Base-by-base conservation (phyloP, 129 eudicot genomes). In the Ambrosia artemisiifolia region DNA sequence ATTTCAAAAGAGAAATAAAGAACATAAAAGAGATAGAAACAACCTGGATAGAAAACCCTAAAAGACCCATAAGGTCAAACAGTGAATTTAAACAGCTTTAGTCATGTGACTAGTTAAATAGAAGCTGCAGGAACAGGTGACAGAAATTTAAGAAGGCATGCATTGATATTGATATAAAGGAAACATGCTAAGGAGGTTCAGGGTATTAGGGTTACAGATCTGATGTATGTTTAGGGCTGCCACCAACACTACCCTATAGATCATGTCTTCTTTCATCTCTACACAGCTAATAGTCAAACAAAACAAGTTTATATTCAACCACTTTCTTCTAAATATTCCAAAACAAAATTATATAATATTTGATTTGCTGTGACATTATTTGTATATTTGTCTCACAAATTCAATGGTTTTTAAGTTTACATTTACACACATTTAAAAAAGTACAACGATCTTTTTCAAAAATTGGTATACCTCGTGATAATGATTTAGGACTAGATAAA, bases 41-140 rank as follows among this genome's bases (percentile, higher is more conserved):
- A 77, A 62, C 71, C 76, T 62, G 71, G 76, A 62, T 47, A 70
- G 64, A 70, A 77, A 77, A 77, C 76, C 81, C 81, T 69, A 69
- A 47, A 69, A 77, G 11, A 69, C 69, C 81, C 71, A 18, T 70
- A 50, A 70, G 81, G 40, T 77, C 65, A 63, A 77, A 77, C 81
- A 62, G 64, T 77, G 81, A 77, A 70, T 63, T 69, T 30, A 62
- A 40, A 50, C 76, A 77, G 65, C 76, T 70, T 77, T 70, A 70
- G 71, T 77, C 81, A 77, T 77, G 76, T 77, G 81, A 69, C 11
- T 18, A 66, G 60, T 53, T 75, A 42, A 30, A 46, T 34, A 43
- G 76, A n/a, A 60, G 66, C 20, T 35, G 63, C 47, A 3, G 24
- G 12, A 1, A 5, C 71, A 70, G 81, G 71, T 61, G 81, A 36